These are phyloP conservation scores for Pseudogymnoascus sp. DNA, from an alignment of 2,329 filamentous ascomycete species.

Conservation along the genomic window DNA sequence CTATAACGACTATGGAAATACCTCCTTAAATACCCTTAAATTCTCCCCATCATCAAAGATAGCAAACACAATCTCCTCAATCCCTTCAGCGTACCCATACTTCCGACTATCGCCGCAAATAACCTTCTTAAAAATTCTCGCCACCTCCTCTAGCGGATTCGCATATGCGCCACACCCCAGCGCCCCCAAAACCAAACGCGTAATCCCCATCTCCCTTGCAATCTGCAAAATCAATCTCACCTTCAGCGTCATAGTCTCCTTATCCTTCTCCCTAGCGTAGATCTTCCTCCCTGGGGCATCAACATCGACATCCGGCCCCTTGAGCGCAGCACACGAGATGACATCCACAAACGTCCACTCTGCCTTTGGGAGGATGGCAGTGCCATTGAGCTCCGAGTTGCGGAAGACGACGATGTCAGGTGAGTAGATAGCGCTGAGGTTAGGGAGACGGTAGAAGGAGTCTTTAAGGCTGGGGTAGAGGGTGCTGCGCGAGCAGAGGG, in stretches of 20 bases:
- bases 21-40: constrained; percentile 41
- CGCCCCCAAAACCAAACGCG: constrained; percentile 56
- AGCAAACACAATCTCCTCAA: constrained; percentile 51
- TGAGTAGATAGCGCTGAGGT: constrained; percentile 46
- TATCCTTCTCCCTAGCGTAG: constrained; percentile 23
- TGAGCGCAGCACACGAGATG: constrained; percentile 20
- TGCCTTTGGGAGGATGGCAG: constrained; percentile 37
- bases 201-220: constrained; percentile 39
- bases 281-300: neutral
- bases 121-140: constrained; percentile 49
- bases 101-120: constrained; percentile 48
- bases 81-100: constrained; percentile 58
- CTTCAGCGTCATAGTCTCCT: constrained; percentile 22
- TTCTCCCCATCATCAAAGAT: constrained; percentile 45
- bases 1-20: constrained; percentile 21
- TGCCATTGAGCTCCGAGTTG: constrained; percentile 31
- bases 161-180: constrained; percentile 59
- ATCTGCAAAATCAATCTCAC: constrained; percentile 32
- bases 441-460: constrained; percentile 25
- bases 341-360: constrained; percentile 20
- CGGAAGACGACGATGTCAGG: constrained; percentile 52
- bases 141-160: constrained; percentile 56
- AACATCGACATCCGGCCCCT: constrained; percentile 14
- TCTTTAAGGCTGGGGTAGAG: constrained; percentile 39
- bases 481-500: constrained; percentile 55